A percentile compares a stretch with the other conserved stretches of the same genome.
Evolutionary conservation across 176 grass and related monocot species (phyloP).

Genomic region (Aegilops bicornis): DNA sequence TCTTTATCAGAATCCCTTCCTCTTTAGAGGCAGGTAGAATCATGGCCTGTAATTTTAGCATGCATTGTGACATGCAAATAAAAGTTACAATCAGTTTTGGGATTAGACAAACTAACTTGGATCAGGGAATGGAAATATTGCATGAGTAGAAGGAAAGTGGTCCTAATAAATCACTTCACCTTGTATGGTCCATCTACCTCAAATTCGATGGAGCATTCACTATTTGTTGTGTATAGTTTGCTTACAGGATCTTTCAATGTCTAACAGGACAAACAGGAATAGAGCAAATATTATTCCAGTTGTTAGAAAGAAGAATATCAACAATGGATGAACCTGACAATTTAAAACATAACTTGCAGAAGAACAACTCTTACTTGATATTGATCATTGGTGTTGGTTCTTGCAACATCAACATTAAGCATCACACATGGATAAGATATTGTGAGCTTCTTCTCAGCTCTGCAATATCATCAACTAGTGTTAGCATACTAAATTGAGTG

Average conservation of each 20-base stretch:
- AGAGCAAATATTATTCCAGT: conserved; percentile 1
- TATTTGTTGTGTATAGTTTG: conserved; percentile 82
- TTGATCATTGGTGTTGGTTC: conserved; percentile 97
- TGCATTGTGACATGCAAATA: conserved; percentile 22
- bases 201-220: conserved; percentile 97
- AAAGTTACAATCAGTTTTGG: conserved; percentile 15
- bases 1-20: conserved; percentile 96
- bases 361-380: conserved; percentile 72
- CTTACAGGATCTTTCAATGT: conserved; percentile 76
- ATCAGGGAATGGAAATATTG: conserved; percentile 15
- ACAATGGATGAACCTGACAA: conserved; percentile 6
- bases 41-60: conserved; percentile 68
- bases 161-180: conserved; percentile 47
- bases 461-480: conserved; percentile 51
- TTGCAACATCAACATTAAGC: conserved; percentile 96
- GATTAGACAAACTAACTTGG: background rate
- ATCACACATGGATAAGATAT: conserved; percentile 97
- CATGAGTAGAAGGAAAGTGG: background rate
- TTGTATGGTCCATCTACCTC: conserved; percentile 99
- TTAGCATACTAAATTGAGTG: conserved; percentile 24
- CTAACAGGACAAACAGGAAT: conserved; percentile 46
- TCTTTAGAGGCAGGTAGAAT: conserved; percentile 97
- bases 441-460: conserved; percentile 77
- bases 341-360: conserved; percentile 31
- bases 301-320: conserved; percentile 17